A percentile compares a stretch with the other conserved stretches of the same genome.
Conservation (phyloP, 1,284 basidiomycete genomes). For the Thelephora terrestris region DNA sequence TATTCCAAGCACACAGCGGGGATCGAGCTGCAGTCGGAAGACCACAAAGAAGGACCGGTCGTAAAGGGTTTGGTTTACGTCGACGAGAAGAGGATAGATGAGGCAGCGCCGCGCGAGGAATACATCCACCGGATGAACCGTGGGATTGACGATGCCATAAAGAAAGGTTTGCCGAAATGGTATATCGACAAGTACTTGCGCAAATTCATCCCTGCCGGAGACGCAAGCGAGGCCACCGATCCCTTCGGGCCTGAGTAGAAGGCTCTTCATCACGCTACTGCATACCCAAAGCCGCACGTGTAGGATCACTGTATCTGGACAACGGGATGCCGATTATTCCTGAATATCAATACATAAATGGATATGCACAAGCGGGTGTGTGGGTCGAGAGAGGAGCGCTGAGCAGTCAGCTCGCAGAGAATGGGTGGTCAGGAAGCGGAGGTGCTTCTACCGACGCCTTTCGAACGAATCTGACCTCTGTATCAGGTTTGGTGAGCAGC, state of each 20-base stretch:
- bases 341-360: too few species aligned
- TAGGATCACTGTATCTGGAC: too few species aligned
- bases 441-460: not conserved
- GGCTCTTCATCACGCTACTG: too few species aligned
- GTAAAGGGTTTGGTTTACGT: conserved; percentile 30
- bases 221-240: too few species aligned
- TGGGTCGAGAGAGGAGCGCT: too few species aligned
- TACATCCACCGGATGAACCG: conserved; percentile 35
- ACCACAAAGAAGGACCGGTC: conserved; percentile 8
- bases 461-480: conserved; percentile 1
- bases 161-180: conserved; percentile 26
- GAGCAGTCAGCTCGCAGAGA: too few species aligned
- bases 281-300: too few species aligned
- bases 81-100: conserved; percentile 21
- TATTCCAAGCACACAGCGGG: too few species aligned
- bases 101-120: conserved; percentile 26
- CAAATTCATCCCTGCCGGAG: conserved; percentile 21
- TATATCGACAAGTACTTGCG: conserved; percentile 34
- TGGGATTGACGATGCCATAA: conserved; percentile 29
- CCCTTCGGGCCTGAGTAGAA: too few species aligned
- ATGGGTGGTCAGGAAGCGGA: not conserved
- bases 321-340: too few species aligned
- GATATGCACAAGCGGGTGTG: too few species aligned
- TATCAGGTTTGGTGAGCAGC: not conserved
- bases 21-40: too few species aligned